phyloP scores from a whole-genome alignment of 1,284 basidiomycete species.

The Rhodofomes roseus region DNA sequence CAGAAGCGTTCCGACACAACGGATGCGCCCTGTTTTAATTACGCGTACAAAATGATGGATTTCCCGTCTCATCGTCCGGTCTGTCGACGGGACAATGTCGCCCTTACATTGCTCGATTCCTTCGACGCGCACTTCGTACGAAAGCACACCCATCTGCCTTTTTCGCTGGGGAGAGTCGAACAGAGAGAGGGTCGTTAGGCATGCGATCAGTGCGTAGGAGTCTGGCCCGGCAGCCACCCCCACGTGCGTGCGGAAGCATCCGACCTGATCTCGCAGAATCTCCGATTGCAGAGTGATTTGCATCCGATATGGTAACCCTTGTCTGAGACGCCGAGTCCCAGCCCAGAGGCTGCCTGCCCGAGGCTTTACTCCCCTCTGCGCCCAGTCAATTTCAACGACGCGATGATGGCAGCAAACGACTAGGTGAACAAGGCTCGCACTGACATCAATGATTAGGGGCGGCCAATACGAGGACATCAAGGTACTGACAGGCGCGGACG shows the following conservation, averaged over 20 bases:
- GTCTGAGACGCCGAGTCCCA: slow-evolving; percentile 1
- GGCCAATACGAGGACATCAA: neutral
- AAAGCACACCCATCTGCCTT: neutral
- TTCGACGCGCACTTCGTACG: neutral
- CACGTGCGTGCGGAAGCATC: neutral
- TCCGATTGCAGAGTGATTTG: neutral
- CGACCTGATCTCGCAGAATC: neutral
- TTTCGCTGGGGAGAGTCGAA: neutral
- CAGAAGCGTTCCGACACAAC: neutral
- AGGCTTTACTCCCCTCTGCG: too few species aligned
- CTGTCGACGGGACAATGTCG: neutral
- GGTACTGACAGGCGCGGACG: neutral
- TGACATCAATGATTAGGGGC: neutral
- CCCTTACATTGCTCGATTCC: neutral
- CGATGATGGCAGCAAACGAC: neutral
- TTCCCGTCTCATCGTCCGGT: neutral
- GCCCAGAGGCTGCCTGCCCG: neutral
- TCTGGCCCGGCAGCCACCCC: neutral
- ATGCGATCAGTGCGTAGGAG: slow-evolving; percentile 1
- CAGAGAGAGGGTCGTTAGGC: neutral
- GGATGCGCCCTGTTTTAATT: slow-evolving; percentile 7
- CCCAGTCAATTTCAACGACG: neutral
- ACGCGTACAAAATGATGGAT: neutral
- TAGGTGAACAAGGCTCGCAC: neutral
- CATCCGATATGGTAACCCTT: neutral